Percentiles rank a stretch among this genome's conserved stretches.
These are phyloP conservation scores for Komagataella pseudopastoris DNA, from an alignment of 805 yeast genomes.

Conservation along the genomic window DNA sequence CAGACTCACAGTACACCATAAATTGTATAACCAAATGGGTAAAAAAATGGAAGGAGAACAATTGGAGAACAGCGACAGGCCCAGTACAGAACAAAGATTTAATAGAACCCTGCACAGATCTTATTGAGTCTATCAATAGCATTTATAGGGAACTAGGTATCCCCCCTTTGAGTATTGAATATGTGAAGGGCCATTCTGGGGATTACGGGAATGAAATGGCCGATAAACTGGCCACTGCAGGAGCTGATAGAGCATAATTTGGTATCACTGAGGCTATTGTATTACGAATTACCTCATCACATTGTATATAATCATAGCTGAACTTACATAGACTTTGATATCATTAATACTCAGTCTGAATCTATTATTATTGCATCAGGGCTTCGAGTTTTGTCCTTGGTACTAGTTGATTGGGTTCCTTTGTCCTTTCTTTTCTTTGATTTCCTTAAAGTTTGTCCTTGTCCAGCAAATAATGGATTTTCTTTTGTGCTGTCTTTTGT, in stretches of 20 bases:
- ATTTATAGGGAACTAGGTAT: constrained; percentile 20
- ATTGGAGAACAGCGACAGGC: constrained; percentile 35
- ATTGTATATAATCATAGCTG: not conserved
- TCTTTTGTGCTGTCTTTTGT: constrained; percentile 13
- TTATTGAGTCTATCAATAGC: constrained; percentile 20
- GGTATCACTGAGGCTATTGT: not conserved
- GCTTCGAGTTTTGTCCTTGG: constrained; percentile 50
- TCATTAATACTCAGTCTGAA: constrained; percentile 14
- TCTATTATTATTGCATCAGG: constrained; percentile 80
- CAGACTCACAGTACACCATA: constrained; percentile 64
- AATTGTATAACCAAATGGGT: constrained; percentile 47
- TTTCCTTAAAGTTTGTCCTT: constrained; percentile 62
- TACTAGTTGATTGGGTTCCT: constrained; percentile 33
- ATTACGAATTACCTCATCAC: not conserved
- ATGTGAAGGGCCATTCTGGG: constrained; percentile 69
- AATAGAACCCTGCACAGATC: constrained; percentile 19
- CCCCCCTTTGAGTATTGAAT: constrained; percentile 29
- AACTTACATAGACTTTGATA: not conserved
- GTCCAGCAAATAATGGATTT: constrained; percentile 34
- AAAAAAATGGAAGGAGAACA: constrained; percentile 38
- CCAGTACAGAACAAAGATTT: constrained; percentile 39
- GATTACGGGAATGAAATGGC: constrained; percentile 64
- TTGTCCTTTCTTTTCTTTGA: constrained; percentile 47
- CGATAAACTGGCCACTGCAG: constrained; percentile 59
- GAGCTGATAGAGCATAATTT: constrained; percentile 23